These are phyloP conservation scores for Pascua guehoae DNA, from an alignment of 1,284 basidiomycete genomes.

Conservation along the genomic window DNA sequence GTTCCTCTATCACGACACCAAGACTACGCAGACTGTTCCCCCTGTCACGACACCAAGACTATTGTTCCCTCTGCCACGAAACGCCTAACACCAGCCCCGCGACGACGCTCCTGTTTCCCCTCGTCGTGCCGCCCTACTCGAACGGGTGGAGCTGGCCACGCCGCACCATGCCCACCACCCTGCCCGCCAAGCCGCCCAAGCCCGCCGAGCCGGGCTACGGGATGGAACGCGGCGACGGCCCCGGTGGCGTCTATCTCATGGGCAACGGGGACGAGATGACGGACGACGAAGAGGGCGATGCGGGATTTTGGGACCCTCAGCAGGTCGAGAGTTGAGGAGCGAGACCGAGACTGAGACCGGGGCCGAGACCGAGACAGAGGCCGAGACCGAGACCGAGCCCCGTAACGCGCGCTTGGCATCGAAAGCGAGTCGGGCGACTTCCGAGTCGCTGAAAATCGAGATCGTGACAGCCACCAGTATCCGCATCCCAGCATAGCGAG, in stretches of 20 bases:
- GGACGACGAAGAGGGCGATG: constrained; percentile 22
- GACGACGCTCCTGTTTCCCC: constrained; percentile 74
- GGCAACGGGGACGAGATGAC: constrained; percentile 28
- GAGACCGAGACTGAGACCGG: not conserved
- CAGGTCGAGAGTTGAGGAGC: not conserved
- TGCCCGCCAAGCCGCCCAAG: constrained; percentile 6
- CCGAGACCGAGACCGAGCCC: too few species aligned
- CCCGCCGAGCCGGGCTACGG: constrained; percentile 3
- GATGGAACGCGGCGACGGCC: constrained; percentile 53
- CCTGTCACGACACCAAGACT: too few species aligned
- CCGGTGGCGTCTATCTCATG: constrained; percentile 48
- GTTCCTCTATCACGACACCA: too few species aligned
- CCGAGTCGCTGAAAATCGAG: too few species aligned
- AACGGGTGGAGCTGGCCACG: constrained; percentile 68
- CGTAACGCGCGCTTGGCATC: not conserved
- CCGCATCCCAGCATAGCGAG: too few species aligned
- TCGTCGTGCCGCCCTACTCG: constrained; percentile 74
- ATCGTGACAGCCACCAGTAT: too few species aligned
- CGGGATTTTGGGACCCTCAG: constrained; percentile 15
- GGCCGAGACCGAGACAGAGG: not conserved
- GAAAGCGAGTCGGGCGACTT: too few species aligned
- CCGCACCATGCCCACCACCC: constrained; percentile 13
- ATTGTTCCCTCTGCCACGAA: too few species aligned
- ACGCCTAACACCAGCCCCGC: constrained; percentile 57
- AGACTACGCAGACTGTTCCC: too few species aligned